phyloP scores from a whole-genome alignment of 306 rosid genomes.

The Castanopsis chinensis region DNA sequence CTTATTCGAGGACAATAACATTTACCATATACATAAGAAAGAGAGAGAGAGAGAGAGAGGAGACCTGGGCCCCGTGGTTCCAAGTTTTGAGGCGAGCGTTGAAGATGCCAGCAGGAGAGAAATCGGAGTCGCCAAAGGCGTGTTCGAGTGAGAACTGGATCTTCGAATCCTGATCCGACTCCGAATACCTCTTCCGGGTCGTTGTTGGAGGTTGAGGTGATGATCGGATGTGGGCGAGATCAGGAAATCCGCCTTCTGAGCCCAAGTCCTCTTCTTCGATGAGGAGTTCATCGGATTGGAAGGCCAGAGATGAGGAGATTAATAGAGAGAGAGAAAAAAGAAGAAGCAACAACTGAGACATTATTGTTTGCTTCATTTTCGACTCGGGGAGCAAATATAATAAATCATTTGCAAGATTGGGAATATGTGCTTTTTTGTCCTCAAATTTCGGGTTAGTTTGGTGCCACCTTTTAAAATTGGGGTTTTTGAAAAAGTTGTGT shows the following conservation, averaged over 20 bases:
- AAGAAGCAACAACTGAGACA: constrained; percentile 18
- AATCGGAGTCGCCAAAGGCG: constrained; percentile 86
- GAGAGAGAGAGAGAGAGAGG: not conserved
- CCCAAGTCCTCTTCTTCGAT: constrained; percentile 90
- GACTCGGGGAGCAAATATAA: too few species aligned
- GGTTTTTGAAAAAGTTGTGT: too few species aligned
- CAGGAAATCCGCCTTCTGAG: constrained; percentile 69
- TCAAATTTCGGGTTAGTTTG: too few species aligned
- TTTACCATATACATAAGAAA: too few species aligned
- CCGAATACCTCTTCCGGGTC: constrained; percentile 65
- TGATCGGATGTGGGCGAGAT: constrained; percentile 28
- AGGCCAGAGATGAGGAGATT: constrained; percentile 40
- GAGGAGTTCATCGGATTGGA: constrained; percentile 93
- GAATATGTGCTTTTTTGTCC: too few species aligned
- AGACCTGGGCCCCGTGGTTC: constrained; percentile 85
- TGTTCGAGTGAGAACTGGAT: constrained; percentile 83
- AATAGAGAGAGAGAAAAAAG: constrained; percentile 33
- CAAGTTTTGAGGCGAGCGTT: constrained; percentile 91
- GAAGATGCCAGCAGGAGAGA: constrained; percentile 75
- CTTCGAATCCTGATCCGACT: constrained; percentile 81
- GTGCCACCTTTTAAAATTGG: too few species aligned
- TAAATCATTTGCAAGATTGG: too few species aligned
- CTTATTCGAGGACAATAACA: too few species aligned
- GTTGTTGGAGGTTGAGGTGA: constrained; percentile 16
- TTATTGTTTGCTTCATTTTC: not conserved